Evolutionary conservation across 2,329 filamentous ascomycete species (phyloP).

Genomic region (Ampelomyces quisqualis): DNA sequence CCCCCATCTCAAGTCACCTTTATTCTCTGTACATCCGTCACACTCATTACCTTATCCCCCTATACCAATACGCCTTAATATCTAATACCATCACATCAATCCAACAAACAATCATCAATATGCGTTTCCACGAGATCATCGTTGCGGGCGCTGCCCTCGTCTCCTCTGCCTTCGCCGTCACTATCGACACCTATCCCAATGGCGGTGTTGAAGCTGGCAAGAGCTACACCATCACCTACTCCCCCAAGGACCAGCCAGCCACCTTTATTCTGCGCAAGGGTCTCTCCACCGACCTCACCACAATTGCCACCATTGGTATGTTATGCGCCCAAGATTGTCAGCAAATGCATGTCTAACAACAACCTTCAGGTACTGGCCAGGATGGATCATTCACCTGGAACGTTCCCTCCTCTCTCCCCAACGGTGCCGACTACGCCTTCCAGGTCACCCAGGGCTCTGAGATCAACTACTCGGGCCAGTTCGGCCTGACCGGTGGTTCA

Average conservation of each 20-base stretch:
- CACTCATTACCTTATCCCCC: conserved; percentile 32
- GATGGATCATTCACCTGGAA: conserved; percentile 56
- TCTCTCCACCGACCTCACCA: conserved; percentile 50
- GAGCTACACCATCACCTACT: conserved; percentile 52
- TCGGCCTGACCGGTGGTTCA: conserved; percentile 44
- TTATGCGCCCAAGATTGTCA: conserved; percentile 1
- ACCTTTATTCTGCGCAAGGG: conserved; percentile 61
- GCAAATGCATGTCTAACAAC: conserved; percentile 14
- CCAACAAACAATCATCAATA: conserved; percentile 36
- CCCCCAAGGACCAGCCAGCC: conserved; percentile 49
- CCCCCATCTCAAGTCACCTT: conserved; percentile 16
- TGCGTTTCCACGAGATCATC: conserved; percentile 55
- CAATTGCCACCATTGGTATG: conserved; percentile 52
- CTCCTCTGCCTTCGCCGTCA: conserved; percentile 48
- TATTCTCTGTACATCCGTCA: conserved; percentile 15
- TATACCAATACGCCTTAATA: conserved; percentile 21
- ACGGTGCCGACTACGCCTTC: conserved; percentile 58
- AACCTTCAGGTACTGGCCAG: conserved; percentile 42
- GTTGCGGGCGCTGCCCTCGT: conserved; percentile 46
- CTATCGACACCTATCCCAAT: conserved; percentile 54
- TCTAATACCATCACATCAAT: conserved; percentile 10
- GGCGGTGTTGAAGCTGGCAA: conserved; percentile 52
- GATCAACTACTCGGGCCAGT: conserved; percentile 58
- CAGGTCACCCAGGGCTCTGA: conserved; percentile 56
- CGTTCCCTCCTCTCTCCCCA: conserved; percentile 46